A percentile compares a stretch with the other conserved stretches of the same genome.
Conservation (phyloP, 345 rosid species). For the Hypericum androsaemum region DNA sequence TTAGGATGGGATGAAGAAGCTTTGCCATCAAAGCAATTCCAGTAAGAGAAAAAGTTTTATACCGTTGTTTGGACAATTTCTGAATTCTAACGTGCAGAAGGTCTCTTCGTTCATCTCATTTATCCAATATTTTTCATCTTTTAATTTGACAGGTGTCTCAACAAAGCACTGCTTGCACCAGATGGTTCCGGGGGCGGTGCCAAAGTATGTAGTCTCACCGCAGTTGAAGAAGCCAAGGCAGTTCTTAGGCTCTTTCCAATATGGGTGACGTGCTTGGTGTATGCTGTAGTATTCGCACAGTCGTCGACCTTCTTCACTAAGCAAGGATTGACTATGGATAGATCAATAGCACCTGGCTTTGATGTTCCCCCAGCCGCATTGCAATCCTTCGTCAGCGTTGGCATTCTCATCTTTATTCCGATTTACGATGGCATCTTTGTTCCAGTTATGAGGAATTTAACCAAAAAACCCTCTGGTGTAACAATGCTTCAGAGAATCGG, state of each 20-base stretch:
- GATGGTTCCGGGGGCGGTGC: slow-evolving; percentile 4
- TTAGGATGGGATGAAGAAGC: slow-evolving; percentile 13
- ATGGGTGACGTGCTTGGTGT: slow-evolving; percentile 16
- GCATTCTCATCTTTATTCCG: slow-evolving; percentile 15
- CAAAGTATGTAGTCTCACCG: slow-evolving; percentile 9
- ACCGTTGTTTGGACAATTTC: neutral
- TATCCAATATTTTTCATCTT: neutral
- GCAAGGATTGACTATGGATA: slow-evolving; percentile 21
- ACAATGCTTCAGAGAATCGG: slow-evolving; percentile 25
- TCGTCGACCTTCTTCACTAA: slow-evolving; percentile 19
- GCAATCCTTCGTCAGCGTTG: slow-evolving; percentile 10
- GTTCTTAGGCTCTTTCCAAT: slow-evolving; percentile 19
- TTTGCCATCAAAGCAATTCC: slow-evolving; percentile 13
- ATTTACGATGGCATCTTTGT: slow-evolving; percentile 17
- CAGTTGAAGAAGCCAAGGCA: slow-evolving; percentile 20
- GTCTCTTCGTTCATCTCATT: neutral
- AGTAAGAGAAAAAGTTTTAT: slow-evolving; percentile 10
- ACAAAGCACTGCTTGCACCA: slow-evolving; percentile 17
- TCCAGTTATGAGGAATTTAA: slow-evolving; percentile 15
- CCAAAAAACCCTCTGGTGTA: slow-evolving; percentile 14
- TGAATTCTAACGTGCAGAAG: neutral
- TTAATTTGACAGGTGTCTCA: slow-evolving; percentile 13
- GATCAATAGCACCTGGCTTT: slow-evolving; percentile 8
- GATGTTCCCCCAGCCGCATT: slow-evolving; percentile 18
- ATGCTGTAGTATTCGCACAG: slow-evolving; percentile 15